phyloP scores from a whole-genome alignment of 75 land plant species.

The Ceratopteris richardii region DNA sequence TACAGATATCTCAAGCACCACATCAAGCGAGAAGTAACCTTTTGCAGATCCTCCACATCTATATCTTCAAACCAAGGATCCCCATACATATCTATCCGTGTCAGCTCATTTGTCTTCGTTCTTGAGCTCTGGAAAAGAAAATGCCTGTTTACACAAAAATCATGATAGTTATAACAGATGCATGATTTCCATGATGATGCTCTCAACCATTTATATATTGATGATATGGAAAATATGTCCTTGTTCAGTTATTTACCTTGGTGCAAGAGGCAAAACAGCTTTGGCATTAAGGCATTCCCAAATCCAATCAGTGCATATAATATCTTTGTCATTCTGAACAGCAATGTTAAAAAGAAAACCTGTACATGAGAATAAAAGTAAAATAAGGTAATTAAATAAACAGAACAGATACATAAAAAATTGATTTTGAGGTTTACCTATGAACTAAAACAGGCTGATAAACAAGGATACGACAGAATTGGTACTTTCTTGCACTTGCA shows the following conservation, averaged over 20 bases:
- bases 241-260: conserved; percentile 25
- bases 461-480: too few relatives aligned
- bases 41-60: conserved; percentile 9
- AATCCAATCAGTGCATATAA: conserved; percentile 20
- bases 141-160: conserved; percentile 13
- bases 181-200: too few relatives aligned
- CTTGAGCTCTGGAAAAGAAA: conserved; percentile 13
- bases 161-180: not conserved
- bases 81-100: conserved; percentile 13
- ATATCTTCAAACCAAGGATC: conserved; percentile 21
- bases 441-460: too few relatives aligned
- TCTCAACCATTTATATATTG: too few relatives aligned
- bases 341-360: conserved; percentile 21
- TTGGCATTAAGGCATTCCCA: conserved; percentile 8
- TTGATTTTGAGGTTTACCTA: too few relatives aligned
- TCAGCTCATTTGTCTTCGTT: conserved; percentile 2
- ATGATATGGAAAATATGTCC: too few relatives aligned
- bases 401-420: too few relatives aligned
- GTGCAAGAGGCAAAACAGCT: conserved; percentile 16
- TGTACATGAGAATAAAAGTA: conserved; percentile 6
- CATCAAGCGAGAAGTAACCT: too few relatives aligned
- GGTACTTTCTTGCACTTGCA: too few relatives aligned
- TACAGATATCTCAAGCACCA: too few relatives aligned
- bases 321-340: conserved; percentile 14
- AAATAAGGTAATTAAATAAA: not conserved